Percentiles rank a stretch among this genome's conserved stretches.
These are phyloP conservation scores for Phytophthora fragariae DNA, from an alignment of 352 stramenopile species.

Conservation along the genomic window DNA sequence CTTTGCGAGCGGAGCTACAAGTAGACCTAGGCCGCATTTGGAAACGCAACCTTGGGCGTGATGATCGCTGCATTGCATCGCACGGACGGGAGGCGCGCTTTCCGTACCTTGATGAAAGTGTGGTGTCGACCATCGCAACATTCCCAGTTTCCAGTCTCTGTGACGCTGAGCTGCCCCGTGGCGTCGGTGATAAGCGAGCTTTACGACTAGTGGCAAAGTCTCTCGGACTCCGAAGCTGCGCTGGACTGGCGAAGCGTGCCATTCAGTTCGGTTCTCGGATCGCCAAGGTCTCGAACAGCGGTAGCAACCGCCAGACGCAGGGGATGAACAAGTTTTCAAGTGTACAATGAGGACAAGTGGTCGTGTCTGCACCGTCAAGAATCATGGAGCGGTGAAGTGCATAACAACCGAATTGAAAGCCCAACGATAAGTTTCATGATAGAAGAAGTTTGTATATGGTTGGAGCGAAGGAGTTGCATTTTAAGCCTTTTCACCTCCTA, in stretches of 20 bases:
- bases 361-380: too few species aligned
- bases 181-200: constrained; percentile 93
- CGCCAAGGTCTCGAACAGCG: constrained; percentile 87
- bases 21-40: constrained; percentile 93
- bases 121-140: constrained; percentile 79
- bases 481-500: neutral
- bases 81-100: constrained; percentile 94
- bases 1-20: constrained; percentile 84
- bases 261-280: constrained; percentile 96
- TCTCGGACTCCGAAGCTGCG: constrained; percentile 72
- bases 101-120: constrained; percentile 95
- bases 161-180: constrained; percentile 77
- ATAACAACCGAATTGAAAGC: too few species aligned
- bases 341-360: constrained; percentile 1
- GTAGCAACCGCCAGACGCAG: constrained; percentile 61
- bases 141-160: constrained; percentile 81
- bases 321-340: constrained; percentile 50
- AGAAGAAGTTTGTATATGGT: neutral
- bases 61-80: constrained; percentile 94
- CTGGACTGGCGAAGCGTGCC: constrained; percentile 90
- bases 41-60: constrained; percentile 96
- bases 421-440: too few species aligned
- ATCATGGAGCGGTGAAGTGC: too few species aligned
- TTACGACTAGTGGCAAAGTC: constrained; percentile 80
- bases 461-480: neutral